Evolutionary conservation across 805 yeast species (phyloP), one percentile per base, ranked within the genome.

Genomic region (Candida suzukii): DNA sequence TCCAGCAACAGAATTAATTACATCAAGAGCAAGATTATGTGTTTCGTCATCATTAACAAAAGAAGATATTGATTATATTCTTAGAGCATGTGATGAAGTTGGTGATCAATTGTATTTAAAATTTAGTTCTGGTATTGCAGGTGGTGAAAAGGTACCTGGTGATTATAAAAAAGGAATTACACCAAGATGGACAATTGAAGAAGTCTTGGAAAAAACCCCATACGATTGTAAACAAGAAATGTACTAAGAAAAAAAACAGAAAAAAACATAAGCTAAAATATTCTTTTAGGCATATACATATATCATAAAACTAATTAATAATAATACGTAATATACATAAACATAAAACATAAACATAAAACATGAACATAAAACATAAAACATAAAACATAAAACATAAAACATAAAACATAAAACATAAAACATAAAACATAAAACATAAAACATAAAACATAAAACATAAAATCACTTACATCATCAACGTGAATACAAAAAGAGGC

Each of bases 1-100:
- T 60, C 99, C 99, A 11, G 99, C 99, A 1, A 91, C 98, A 0
- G 96, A 96, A 28, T 72, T 93, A 50, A 80, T 87, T 34, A 78
- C 88, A 29, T 84, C 95, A 5, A 79, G 99, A 66, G 88, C 88
- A 22, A 78, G 99, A 62, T 78, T 93, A 54, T 93, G 99, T 71
- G 82, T 93, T 52, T 83, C 95, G 41, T 70, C 97, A 0, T 84
- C 98, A 1, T 73, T 95, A 53, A 93, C 95, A 26, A 93, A 93
- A 65, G 91, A 85, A 53, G 99, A 93, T 63, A 75, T 93, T 53
- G 99, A 93, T 59, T 74, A 78, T 51, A 72, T 88, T 32, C 68
- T 90, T 51, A 73, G 74, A 39, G 80, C 76, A 53, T 73, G 84
- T 53, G 78, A 78, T 51, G 88, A 83, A 52, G 73, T 88, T 39